Evolutionary conservation across 2,329 filamentous ascomycete genomes (phyloP).

Genomic region (Parastagonospora avenae): DNA sequence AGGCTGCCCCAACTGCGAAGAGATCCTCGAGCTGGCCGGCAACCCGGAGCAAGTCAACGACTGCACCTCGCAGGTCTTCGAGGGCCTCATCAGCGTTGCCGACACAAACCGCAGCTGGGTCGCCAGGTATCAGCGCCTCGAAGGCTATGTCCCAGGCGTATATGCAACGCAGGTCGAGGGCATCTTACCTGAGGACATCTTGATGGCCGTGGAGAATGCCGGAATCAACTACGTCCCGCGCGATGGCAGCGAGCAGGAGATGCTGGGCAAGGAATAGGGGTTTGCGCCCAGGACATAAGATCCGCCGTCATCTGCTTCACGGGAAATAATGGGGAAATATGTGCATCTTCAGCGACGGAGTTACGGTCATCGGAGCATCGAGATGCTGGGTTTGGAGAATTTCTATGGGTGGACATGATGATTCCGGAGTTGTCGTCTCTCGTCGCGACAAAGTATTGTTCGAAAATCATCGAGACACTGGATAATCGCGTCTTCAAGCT

Average conservation of each 20-base stretch:
- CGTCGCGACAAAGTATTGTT: too few relatives aligned
- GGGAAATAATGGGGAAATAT: too few relatives aligned
- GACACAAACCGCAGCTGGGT: conserved; percentile 90
- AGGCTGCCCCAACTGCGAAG: conserved; percentile 97
- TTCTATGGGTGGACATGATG: too few relatives aligned
- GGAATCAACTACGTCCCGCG: conserved; percentile 65
- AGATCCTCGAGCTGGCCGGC: conserved; percentile 81
- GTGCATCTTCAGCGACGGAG: too few relatives aligned
- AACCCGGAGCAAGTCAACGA: conserved; percentile 82
- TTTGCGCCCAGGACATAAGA: too few relatives aligned
- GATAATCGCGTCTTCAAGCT: too few relatives aligned
- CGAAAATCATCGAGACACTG: too few relatives aligned
- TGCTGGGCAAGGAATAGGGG: conserved; percentile 37
- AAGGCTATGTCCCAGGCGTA: conserved; percentile 84
- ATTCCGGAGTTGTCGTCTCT: too few relatives aligned
- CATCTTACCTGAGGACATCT: conserved; percentile 65
- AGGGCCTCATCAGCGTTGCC: conserved; percentile 84
- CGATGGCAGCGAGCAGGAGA: conserved; percentile 46
- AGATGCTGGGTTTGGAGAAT: too few relatives aligned
- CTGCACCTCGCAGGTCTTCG: conserved; percentile 95
- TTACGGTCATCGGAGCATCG: too few relatives aligned
- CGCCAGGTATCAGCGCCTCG: conserved; percentile 92
- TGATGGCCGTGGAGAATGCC: conserved; percentile 61
- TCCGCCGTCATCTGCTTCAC: too few relatives aligned
- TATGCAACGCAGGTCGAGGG: conserved; percentile 97